Percentiles rank a stretch among this genome's conserved stretches.
Conservation (phyloP, 805 yeast genomes). For the Candida nanaspora region DNA sequence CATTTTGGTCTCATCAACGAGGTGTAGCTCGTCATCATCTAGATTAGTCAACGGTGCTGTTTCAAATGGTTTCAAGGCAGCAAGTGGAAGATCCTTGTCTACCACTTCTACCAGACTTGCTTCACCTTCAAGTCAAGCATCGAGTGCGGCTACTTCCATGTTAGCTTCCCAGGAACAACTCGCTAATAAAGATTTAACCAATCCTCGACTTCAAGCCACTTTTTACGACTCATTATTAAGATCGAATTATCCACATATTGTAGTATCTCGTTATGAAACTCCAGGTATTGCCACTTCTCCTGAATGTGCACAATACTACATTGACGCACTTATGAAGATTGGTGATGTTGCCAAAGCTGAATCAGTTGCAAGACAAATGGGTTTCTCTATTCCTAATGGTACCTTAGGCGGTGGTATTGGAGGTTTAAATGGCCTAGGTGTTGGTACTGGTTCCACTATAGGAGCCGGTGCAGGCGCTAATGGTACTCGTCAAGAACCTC, state of each 20-base stretch:
- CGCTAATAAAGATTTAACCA: slow-evolving; percentile 72
- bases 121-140: neutral
- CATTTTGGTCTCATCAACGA: neutral
- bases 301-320: slow-evolving; percentile 72
- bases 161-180: slow-evolving; percentile 67
- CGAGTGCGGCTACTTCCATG: slow-evolving; percentile 16
- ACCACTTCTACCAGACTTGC: neutral
- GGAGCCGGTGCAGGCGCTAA: slow-evolving; percentile 14
- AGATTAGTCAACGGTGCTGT: too few species aligned
- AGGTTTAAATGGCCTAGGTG: slow-evolving; percentile 6
- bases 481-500: slow-evolving; percentile 75
- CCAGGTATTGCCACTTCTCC: slow-evolving; percentile 83
- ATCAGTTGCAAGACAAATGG: slow-evolving; percentile 43
- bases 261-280: slow-evolving; percentile 89
- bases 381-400: slow-evolving; percentile 18
- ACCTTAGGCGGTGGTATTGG: slow-evolving; percentile 13
- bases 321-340: slow-evolving; percentile 70
- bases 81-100: too few species aligned
- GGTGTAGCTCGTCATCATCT: neutral
- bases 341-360: slow-evolving; percentile 80
- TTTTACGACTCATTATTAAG: slow-evolving; percentile 71
- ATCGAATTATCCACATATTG: slow-evolving; percentile 90
- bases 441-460: too few species aligned
- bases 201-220: slow-evolving; percentile 71
- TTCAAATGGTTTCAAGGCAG: neutral